Evolutionary conservation across 179 eudicot genomes (phyloP).

Genomic region (Spinacia oleracea): DNA sequence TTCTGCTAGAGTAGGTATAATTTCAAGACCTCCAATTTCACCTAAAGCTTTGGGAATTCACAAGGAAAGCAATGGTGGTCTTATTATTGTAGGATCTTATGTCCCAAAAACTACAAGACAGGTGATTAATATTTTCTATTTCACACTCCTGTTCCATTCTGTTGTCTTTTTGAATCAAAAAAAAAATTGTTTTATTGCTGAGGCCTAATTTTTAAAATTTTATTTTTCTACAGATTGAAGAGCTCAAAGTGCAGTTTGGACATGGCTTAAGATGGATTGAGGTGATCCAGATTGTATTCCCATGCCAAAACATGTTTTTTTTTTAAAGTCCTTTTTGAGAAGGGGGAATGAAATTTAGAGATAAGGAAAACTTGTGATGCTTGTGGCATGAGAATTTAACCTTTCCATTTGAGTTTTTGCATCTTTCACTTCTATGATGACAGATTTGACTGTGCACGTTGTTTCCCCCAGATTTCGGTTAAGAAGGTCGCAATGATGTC

Average conservation of each 20-base stretch:
- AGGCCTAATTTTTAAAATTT: background rate
- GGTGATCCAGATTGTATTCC: constrained; percentile 44
- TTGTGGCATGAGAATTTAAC: background rate
- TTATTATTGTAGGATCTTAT: constrained; percentile 94
- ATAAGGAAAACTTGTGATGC: background rate
- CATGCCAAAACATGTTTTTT: background rate
- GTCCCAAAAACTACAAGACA: constrained; percentile 98
- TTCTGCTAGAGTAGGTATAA: constrained; percentile 86
- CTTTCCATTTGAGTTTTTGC: background rate
- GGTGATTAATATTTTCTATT: constrained; percentile 37
- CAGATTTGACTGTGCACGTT: constrained; percentile 20
- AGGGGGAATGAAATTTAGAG: background rate
- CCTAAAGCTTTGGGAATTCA: constrained; percentile 67
- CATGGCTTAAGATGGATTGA: constrained; percentile 61
- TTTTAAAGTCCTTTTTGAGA: background rate
- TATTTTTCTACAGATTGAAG: constrained; percentile 64
- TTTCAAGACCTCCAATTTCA: constrained; percentile 71
- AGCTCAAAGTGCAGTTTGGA: constrained; percentile 63
- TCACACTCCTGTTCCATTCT: background rate
- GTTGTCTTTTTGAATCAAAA: background rate
- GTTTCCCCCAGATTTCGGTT: constrained; percentile 65
- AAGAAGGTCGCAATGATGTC: constrained; percentile 86
- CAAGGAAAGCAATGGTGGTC: constrained; percentile 75
- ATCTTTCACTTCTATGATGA: background rate
- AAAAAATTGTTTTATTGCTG: background rate